Evolutionary conservation across 2,329 filamentous ascomycete genomes (phyloP), one percentile per base, ranked within the genome.

Genomic region (Penicillium nordicum): DNA sequence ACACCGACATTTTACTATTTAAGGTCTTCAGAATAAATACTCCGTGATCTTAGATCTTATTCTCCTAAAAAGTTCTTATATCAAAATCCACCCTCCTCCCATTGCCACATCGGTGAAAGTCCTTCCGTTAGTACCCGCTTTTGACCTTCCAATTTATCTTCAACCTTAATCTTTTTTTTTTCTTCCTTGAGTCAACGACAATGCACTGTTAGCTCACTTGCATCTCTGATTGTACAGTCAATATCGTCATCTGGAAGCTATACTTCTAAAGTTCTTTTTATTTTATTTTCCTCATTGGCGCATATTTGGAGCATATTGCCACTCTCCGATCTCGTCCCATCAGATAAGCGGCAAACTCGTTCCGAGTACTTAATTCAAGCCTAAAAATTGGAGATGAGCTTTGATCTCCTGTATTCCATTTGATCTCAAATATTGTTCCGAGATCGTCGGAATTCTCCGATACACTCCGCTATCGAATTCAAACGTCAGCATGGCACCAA

Each of bases 401-500:
- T 23, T 8, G 29, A 23, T 42, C 5, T 14, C n/a, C 29, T 4
- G 2, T 4, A 5, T 30, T 14, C 14, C 7, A 2, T 11, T 32
- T 36, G 16, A 54, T 47, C 29, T 4, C 29, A 7, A n/a, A 11
- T 2, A 1, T 16, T 23, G 11, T 14, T 11, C 14, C 25, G 9
- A 11, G 25, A 12, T 27, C 16, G 5, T 32, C 18, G 10, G 10
- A 29, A 29, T 34, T 36, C 6, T 50, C 9, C 25, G 8, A 6
- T 29, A 36, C 16, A 49, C 12, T 3, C 14, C 45, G 52, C n/a
- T 27, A 65, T 72, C 49, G 11, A 34, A 44, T 12, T 8, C 12
- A 23, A 12, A 37, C 18, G 18, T 49, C 54, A 58, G 12, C 23
- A 67, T 73, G 70, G 68, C 67, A 42, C 70, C 70, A n/a, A 57